Percentiles rank a stretch among this genome's conserved stretches.
phyloP scores from a whole-genome alignment of 192 early-diverging fungal species.

The Coemansia sp. region DNA sequence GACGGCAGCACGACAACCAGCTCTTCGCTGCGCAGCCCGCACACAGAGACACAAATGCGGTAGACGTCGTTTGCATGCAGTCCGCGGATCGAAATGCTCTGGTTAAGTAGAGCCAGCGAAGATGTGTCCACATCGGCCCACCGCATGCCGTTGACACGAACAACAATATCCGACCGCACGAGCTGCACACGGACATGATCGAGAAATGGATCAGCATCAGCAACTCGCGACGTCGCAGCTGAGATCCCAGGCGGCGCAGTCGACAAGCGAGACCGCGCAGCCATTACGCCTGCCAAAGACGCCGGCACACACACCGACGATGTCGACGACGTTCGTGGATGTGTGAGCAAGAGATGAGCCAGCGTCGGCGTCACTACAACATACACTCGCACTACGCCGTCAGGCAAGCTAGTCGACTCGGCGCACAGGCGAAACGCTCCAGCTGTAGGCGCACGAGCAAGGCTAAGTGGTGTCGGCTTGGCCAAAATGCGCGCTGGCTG shows the following conservation, averaged over 20 bases:
- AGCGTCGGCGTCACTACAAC: constrained; percentile 40
- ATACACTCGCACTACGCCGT: constrained; percentile 13
- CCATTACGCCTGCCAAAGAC: constrained; percentile 19
- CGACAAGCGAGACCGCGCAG: not conserved
- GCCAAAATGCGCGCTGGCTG: constrained; percentile 39
- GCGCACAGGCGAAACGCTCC: constrained; percentile 29
- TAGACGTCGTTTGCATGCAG: constrained; percentile 10
- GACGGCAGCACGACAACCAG: constrained; percentile 21
- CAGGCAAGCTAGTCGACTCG: constrained; percentile 5
- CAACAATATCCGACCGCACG: constrained; percentile 28
- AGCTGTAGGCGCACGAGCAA: constrained; percentile 12
- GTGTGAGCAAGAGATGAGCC: constrained; percentile 33
- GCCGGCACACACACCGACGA: constrained; percentile 41
- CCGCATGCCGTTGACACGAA: constrained; percentile 42
- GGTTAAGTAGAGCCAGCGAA: constrained; percentile 9
- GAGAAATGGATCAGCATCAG: constrained; percentile 29
- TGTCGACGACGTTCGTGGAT: constrained; percentile 17
- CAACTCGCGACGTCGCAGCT: constrained; percentile 4
- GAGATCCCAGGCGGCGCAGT: not conserved
- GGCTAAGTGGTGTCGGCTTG: constrained; percentile 32
- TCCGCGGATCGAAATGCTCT: constrained; percentile 21
- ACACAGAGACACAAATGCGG: constrained; percentile 23
- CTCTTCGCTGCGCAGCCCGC: constrained; percentile 46
- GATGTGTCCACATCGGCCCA: constrained; percentile 22
- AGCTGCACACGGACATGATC: constrained; percentile 40